phyloP scores from a whole-genome alignment of 768 basidiomycete genomes.

The Tulasnella sp. region DNA sequence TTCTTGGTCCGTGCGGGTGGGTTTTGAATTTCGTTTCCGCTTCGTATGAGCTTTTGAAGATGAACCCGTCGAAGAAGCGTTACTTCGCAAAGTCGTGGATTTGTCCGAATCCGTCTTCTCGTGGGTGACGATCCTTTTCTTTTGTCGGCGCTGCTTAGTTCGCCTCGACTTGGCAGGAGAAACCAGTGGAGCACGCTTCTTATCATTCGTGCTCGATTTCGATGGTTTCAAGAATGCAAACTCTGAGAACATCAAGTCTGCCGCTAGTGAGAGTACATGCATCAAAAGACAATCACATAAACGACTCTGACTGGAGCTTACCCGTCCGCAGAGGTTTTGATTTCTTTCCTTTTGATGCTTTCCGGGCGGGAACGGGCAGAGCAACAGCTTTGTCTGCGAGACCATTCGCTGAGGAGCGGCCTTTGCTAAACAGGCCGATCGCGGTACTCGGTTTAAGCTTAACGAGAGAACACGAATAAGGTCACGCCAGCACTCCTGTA shows the following conservation, averaged over 20 bases:
- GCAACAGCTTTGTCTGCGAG: not conserved
- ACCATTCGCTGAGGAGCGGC: conserved; percentile 42
- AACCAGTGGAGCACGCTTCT: conserved; percentile 10
- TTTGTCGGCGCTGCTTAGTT: not conserved
- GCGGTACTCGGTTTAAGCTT: conserved; percentile 36
- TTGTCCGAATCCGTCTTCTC: not conserved
- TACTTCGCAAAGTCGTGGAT: no score
- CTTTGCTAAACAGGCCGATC: conserved; percentile 52
- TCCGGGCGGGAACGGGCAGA: not conserved
- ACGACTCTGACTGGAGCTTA: not conserved
- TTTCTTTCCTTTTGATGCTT: not conserved
- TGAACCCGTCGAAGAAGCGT: not conserved
- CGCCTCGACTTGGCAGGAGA: conserved; percentile 3
- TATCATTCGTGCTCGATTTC: conserved; percentile 21
- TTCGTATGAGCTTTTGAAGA: not conserved
- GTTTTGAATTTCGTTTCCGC: not conserved
- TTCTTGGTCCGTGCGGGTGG: not conserved
- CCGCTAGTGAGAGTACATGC: not conserved
- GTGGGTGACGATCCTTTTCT: not conserved
- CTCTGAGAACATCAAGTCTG: not conserved
- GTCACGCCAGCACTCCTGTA: not conserved
- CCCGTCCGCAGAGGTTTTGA: not conserved
- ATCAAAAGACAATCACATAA: no score
- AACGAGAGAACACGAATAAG: not conserved
- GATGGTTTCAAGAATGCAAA: not conserved